A percentile compares a stretch with the other conserved stretches of the same genome.
Evolutionary conservation across 495 filamentous ascomycete genomes (phyloP).

Genomic region (Aspergillus indologenus): DNA sequence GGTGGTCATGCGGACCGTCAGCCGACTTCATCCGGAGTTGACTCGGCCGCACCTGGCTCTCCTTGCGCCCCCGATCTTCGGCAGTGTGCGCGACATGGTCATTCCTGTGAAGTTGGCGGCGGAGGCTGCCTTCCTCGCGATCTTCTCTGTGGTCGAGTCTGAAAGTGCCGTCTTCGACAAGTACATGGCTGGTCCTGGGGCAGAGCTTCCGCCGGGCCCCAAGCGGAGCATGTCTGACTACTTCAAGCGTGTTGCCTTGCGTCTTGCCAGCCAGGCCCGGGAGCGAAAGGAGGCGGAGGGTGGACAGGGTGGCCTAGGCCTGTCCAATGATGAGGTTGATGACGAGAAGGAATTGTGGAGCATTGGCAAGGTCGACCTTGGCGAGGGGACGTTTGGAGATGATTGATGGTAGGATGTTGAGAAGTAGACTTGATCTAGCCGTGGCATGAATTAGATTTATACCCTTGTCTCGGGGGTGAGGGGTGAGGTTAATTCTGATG

Average conservation of each 20-base stretch:
- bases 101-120: conserved; percentile 95
- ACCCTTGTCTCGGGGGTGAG: conserved; percentile 12
- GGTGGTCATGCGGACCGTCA: conserved; percentile 84
- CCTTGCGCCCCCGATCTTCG: conserved; percentile 80
- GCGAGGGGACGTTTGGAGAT: conserved; percentile 56
- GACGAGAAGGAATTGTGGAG: conserved; percentile 96
- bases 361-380: conserved; percentile 86
- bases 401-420: conserved; percentile 31
- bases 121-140: conserved; percentile 88
- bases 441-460: conserved; percentile 20
- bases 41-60: conserved; percentile 73
- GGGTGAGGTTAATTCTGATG: conserved; percentile 9
- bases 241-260: conserved; percentile 86
- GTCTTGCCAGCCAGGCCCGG: conserved; percentile 76
- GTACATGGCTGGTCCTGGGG: conserved; percentile 66
- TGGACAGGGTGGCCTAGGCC: conserved; percentile 76
- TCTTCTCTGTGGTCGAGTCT: conserved; percentile 88
- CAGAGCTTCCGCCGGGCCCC: conserved; percentile 59
- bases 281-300: conserved; percentile 89
- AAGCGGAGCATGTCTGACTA: conserved; percentile 96
- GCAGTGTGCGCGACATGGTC: conserved; percentile 85
- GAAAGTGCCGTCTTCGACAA: conserved; percentile 88
- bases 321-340: conserved; percentile 85
- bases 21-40: conserved; percentile 70
- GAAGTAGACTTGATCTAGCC: conserved; percentile 19